phyloP scores from a whole-genome alignment of 768 basidiomycete species.

The Panaeolus papilionaceus region DNA sequence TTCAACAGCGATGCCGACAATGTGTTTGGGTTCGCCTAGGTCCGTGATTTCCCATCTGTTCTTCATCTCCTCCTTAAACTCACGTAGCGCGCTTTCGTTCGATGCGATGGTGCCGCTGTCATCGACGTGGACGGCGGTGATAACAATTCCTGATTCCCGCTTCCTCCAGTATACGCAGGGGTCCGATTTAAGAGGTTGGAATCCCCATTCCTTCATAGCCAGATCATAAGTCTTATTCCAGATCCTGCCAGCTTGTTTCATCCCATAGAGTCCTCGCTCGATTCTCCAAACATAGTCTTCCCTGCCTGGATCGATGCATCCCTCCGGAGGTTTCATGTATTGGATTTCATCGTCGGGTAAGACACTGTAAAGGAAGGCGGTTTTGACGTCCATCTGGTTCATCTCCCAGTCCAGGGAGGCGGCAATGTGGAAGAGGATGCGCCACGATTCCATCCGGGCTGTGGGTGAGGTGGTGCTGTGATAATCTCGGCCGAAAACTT shows the following conservation, averaged over 20 bases:
- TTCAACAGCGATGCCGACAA: slow-evolving; percentile 18
- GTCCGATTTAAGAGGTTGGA: neutral
- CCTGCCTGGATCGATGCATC: slow-evolving; percentile 29
- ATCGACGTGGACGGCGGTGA: too few relatives aligned
- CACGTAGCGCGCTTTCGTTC: too few relatives aligned
- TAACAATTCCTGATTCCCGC: too few relatives aligned
- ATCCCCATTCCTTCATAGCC: slow-evolving; percentile 24
- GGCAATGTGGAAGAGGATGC: slow-evolving; percentile 42
- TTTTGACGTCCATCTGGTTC: slow-evolving; percentile 47
- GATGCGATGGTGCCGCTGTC: too few relatives aligned
- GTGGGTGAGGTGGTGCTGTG: too few relatives aligned
- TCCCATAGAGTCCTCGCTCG: too few relatives aligned
- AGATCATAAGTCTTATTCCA: neutral
- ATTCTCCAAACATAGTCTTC: too few relatives aligned
- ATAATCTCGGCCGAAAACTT: too few relatives aligned
- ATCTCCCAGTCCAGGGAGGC: slow-evolving; percentile 40
- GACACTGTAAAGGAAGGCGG: slow-evolving; percentile 43
- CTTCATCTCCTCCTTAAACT: too few relatives aligned
- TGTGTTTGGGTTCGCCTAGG: slow-evolving; percentile 31
- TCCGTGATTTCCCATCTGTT: slow-evolving; percentile 33
- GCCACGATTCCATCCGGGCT: slow-evolving; percentile 39
- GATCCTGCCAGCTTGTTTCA: too few relatives aligned
- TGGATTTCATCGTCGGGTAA: slow-evolving; percentile 34
- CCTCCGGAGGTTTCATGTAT: slow-evolving; percentile 44
- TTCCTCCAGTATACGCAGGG: too few relatives aligned